phyloP scores from a whole-genome alignment of 164 flowering plant species.

The Tetrastigma voinierianum region DNA sequence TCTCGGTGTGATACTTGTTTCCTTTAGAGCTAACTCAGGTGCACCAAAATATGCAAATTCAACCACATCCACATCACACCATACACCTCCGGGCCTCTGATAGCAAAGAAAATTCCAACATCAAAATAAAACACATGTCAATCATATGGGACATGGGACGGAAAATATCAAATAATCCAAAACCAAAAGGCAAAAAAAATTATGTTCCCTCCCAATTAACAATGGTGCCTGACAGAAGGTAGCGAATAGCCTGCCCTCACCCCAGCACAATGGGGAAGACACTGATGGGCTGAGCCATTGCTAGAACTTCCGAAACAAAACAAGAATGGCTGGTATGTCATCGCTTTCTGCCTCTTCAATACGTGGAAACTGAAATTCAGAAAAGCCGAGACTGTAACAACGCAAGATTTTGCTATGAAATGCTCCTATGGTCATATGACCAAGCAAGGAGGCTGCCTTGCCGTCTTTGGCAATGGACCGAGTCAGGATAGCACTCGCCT shows the following conservation, averaged over 20 bases:
- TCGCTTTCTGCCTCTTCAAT: constrained; percentile 56
- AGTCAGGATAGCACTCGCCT: constrained; percentile 62
- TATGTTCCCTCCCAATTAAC: neutral
- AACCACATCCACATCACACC: constrained; percentile 86
- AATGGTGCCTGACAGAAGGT: neutral
- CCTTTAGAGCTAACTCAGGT: constrained; percentile 69
- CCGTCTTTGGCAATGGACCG: constrained; percentile 54
- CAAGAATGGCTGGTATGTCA: constrained; percentile 69
- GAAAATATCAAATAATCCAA: too few relatives aligned
- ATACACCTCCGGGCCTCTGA: constrained; percentile 82
- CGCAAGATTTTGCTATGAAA: constrained; percentile 76
- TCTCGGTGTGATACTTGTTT: constrained; percentile 72
- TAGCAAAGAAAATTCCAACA: neutral
- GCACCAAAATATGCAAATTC: constrained; percentile 80
- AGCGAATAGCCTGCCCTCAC: constrained; percentile 22
- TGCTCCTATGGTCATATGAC: constrained; percentile 75
- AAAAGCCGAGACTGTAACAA: constrained; percentile 72
- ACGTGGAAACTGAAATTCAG: constrained; percentile 71
- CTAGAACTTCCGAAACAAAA: constrained; percentile 76
- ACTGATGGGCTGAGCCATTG: constrained; percentile 73
- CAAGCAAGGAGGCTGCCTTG: constrained; percentile 60
- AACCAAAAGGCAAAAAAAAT: neutral
- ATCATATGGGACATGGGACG: too few relatives aligned
- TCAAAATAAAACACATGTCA: neutral
- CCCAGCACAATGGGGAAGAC: constrained; percentile 65